These are phyloP conservation scores for Ganoderma boninense DNA, from an alignment of 1,284 basidiomycete species.

Conservation along the genomic window DNA sequence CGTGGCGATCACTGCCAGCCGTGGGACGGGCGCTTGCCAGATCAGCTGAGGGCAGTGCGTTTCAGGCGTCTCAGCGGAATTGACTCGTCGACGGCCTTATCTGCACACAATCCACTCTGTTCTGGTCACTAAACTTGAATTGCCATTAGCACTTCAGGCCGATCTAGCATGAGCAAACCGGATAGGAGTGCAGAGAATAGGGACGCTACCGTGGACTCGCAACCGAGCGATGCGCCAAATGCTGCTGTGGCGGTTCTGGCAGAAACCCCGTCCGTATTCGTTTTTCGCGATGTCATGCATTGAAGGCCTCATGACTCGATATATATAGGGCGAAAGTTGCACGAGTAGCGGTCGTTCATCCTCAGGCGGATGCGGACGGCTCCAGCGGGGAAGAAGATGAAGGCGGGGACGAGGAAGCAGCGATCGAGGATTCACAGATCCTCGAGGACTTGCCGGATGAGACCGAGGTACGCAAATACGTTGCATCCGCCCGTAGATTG, in stretches of 20 bases:
- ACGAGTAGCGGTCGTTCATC: conserved; percentile 35
- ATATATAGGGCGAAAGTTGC: conserved; percentile 33
- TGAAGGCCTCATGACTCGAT: neutral
- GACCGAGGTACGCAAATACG: conserved; percentile 64
- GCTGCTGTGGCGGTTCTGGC: neutral
- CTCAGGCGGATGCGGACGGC: conserved; percentile 26
- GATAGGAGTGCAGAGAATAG: conserved; percentile 16
- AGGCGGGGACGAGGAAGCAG: conserved; percentile 41
- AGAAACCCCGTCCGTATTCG: conserved; percentile 1
- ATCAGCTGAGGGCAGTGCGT: conserved; percentile 6
- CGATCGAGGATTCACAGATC: conserved; percentile 52
- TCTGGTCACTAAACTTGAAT: neutral
- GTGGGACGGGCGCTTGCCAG: conserved; percentile 6
- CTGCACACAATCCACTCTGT: neutral
- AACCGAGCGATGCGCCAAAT: neutral
- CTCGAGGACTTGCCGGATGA: conserved; percentile 63
- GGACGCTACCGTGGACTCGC: neutral
- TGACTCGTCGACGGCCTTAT: conserved; percentile 5
- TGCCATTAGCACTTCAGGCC: neutral
- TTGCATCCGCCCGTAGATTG: neutral
- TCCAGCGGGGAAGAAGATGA: conserved; percentile 51
- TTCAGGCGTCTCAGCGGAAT: neutral
- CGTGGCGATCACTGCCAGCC: conserved; percentile 21
- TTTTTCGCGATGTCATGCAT: neutral
- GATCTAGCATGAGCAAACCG: conserved; percentile 3